phyloP scores from a whole-genome alignment of 176 grass and related monocot species.

The Phyllostachys edulis region DNA sequence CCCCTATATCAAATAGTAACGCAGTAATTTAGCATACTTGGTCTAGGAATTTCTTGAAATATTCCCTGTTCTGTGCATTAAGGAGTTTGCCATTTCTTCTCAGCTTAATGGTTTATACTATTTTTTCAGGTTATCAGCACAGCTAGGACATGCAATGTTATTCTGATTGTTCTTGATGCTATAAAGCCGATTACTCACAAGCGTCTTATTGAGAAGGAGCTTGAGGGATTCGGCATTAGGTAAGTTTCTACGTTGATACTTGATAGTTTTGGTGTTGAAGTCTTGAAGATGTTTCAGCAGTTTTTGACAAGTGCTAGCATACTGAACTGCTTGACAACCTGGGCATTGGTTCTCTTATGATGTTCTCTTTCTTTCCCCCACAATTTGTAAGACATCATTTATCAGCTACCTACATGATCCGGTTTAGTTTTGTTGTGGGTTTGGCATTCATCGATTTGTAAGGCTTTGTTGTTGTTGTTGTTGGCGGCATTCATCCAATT shows the following conservation, averaged over 20 bases:
- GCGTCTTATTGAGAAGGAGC: slow-evolving; percentile 94
- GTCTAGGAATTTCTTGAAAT: background rate
- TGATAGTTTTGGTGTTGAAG: background rate
- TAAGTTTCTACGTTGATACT: slow-evolving; percentile 23
- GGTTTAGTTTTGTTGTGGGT: background rate
- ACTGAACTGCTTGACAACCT: background rate
- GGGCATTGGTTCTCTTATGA: background rate
- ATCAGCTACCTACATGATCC: background rate
- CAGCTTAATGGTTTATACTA: background rate
- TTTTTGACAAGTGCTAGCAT: background rate
- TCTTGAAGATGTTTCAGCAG: background rate
- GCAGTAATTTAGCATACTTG: background rate
- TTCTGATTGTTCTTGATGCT: slow-evolving; percentile 94
- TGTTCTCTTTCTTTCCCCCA: background rate
- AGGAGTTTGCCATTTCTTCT: background rate
- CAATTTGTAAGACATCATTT: background rate
- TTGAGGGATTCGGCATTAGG: slow-evolving; percentile 98
- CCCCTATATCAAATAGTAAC: background rate
- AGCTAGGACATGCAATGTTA: slow-evolving; percentile 97
- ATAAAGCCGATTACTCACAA: slow-evolving; percentile 99
- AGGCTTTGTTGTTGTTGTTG: too few species aligned
- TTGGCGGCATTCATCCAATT: slow-evolving; percentile 23
- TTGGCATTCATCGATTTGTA: slow-evolving; percentile 11
- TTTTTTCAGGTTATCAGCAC: slow-evolving; percentile 94
- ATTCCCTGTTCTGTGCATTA: background rate